Conservation (phyloP, 192 early-diverging fungal species). For the Backusella psychrophila region DNA sequence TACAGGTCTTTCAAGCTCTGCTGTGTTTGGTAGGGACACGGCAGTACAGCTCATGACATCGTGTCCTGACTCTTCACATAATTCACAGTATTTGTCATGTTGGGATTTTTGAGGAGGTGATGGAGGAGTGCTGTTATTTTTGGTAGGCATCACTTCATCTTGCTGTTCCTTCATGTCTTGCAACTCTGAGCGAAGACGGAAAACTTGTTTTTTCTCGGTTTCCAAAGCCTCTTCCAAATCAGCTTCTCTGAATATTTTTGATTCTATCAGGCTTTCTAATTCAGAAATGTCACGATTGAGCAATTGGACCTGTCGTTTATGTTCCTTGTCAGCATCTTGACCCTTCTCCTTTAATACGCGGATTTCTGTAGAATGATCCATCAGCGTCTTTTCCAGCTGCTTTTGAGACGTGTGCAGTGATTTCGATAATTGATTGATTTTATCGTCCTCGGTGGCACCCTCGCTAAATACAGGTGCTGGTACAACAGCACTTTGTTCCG, state of each 20-base stretch:
- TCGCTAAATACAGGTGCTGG: neutral
- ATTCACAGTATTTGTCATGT: constrained; percentile 59
- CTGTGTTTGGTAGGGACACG: constrained; percentile 33
- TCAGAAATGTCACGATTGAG: constrained; percentile 66
- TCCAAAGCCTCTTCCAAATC: constrained; percentile 64
- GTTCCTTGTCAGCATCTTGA: constrained; percentile 54
- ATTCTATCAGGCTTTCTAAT: constrained; percentile 68
- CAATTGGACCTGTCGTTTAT: constrained; percentile 55
- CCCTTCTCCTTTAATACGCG: constrained; percentile 48
- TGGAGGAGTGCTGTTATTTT: neutral
- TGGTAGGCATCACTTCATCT: neutral
- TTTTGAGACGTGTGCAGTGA: constrained; percentile 43
- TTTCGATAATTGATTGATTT: constrained; percentile 33
- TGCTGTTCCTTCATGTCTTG: constrained; percentile 41
- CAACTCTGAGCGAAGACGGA: constrained; percentile 45
- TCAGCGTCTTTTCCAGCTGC: constrained; percentile 43
- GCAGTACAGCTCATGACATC: constrained; percentile 59
- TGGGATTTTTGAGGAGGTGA: constrained; percentile 5
- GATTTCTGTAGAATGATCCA: constrained; percentile 52
- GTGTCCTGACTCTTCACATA: constrained; percentile 67
- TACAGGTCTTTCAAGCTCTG: constrained; percentile 43
- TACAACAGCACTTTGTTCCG: constrained; percentile 34
- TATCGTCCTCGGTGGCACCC: constrained; percentile 13
- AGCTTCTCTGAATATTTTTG: constrained; percentile 70
- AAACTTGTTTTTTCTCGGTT: constrained; percentile 41